phyloP scores from a whole-genome alignment of 1,139 yeast species.

The Scheffersomyces insectosa region DNA sequence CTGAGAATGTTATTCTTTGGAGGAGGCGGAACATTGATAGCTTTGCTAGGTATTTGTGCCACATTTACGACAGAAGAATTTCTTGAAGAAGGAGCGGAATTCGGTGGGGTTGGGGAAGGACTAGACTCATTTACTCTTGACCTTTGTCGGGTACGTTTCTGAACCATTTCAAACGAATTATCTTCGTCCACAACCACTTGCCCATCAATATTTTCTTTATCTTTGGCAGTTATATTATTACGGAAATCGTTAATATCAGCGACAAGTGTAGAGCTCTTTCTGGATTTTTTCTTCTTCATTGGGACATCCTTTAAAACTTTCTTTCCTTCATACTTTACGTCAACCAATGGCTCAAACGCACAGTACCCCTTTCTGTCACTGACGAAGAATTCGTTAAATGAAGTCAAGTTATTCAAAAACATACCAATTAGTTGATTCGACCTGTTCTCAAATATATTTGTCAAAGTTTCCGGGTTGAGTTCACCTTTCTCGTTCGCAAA shows the following conservation, averaged over 20 bases:
- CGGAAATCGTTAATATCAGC: slow-evolving; percentile 25
- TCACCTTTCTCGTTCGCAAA: slow-evolving; percentile 19
- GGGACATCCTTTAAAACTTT: slow-evolving; percentile 9
- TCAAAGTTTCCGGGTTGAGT: slow-evolving; percentile 10
- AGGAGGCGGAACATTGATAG: not conserved
- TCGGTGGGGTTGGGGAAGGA: slow-evolving; percentile 7
- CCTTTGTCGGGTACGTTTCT: slow-evolving; percentile 21
- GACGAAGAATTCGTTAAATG: slow-evolving; percentile 53
- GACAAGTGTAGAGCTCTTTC: slow-evolving; percentile 28
- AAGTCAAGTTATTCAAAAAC: slow-evolving; percentile 34
- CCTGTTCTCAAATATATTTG: slow-evolving; percentile 22
- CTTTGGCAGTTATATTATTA: slow-evolving; percentile 22
- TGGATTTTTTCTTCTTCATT: slow-evolving; percentile 22
- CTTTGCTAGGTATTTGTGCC: not conserved
- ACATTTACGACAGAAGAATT: slow-evolving; percentile 2
- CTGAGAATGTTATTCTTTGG: not conserved
- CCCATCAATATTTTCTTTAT: slow-evolving; percentile 17
- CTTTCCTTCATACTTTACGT: slow-evolving; percentile 29
- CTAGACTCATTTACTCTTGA: slow-evolving; percentile 10
- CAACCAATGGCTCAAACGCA: slow-evolving; percentile 52
- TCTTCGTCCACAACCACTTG: slow-evolving; percentile 27
- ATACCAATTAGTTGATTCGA: slow-evolving; percentile 23
- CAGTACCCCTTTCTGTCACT: slow-evolving; percentile 40
- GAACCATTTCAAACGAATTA: slow-evolving; percentile 35
- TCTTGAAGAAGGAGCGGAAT: slow-evolving; percentile 6